Evolutionary conservation across 1,284 basidiomycete species (phyloP), one percentile per base, ranked within the genome.

Genomic region (Irpex sp.): DNA sequence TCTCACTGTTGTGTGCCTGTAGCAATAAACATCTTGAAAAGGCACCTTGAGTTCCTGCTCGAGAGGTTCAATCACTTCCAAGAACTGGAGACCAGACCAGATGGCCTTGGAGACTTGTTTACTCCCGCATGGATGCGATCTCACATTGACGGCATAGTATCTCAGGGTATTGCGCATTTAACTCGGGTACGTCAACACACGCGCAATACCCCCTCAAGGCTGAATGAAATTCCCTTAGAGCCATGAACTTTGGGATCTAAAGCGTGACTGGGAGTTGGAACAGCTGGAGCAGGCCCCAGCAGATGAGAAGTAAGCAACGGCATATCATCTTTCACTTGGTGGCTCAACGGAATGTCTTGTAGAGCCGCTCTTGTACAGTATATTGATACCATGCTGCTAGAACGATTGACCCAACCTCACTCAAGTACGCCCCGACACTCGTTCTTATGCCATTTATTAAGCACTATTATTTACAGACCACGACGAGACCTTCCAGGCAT

Each of bases 401-500:
- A 77, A 35, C 85, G 90, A 13, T 79, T 93, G 4, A 76, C 81
- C 57, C 87, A 90, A 71, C 88, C 88, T 47, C 91, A 93, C 71
- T 80, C 86, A 46, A 85, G 90, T 90, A 68, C 55, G 79, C 75
- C 7, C 49, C 1, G 5, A 33, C 0, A 33, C 31, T 6, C 4
- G 6, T 6, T 6, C 5, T 6, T 33, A 33, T 33, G 31, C 5
- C 31, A 33, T 33, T 33, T 33, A 33, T 6, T 33, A 6, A 33
- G 6, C 5, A 33, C 5, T 33, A 33, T 33, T 1, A 50, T 47
- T 11, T 47, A 35, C 64, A 90, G 88, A 83, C 66, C 82, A 89
- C 60, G 90, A 93, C 46, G 84, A 90, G 17, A 95, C 94, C 0
- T 89, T 90, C 61, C 87, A 93, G 69, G 80, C 84, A 1, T 97